Base-by-base conservation (phyloP, 2,329 filamentous ascomycete species). In the Blastomyces parvus region DNA sequence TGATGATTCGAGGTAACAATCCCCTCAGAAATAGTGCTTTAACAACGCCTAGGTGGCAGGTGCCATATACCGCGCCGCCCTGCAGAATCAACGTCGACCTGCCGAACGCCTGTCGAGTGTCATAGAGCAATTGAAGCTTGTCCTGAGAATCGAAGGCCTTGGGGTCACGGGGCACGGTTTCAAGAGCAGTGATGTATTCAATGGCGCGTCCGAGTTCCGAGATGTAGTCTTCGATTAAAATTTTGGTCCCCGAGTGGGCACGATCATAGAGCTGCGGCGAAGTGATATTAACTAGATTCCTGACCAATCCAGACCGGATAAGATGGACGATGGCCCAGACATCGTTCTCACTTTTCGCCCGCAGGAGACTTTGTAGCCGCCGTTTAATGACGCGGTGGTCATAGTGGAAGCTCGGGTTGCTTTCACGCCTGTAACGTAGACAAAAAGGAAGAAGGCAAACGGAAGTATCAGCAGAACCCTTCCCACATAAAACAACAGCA, bases 201-300 rank as follows among this genome's bases (percentile, higher is more conserved):
- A 96, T 85, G 1, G 90, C 88, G 64, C 88, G 84, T n/a, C 88
- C 88, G 44, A 96, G 87, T 71, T 93, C 87, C 0, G 87, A 86
- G 66, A 96, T 87, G 72, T 97, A 97, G 74, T 95, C 89, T 72
- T 96, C 91, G 66, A 97, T 95, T 58, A 96, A 78, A 61, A 89
- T 84, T 74, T 97, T 97, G 0, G 92, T 96, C 19, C 92, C 92
- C 0, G 89, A 88, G 72, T 94, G 94, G 14, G 90, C 88, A 64
- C 88, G 84, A 70, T 92, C 92, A 78, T 91, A 97, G 0, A 97
- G 80, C 66, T 86, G 86, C 1, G 90, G 86, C 1, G 88, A 84
- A 0, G 90, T 90, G 69, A 97, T 95, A 73, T 96, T 95, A 64
- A 91, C 92, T n/a, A 96, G 80, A 70, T 97, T 96, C 44, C 92